Evolutionary conservation across 208 protist genomes (phyloP).

Genomic region (Trypanosoma melophagium): DNA sequence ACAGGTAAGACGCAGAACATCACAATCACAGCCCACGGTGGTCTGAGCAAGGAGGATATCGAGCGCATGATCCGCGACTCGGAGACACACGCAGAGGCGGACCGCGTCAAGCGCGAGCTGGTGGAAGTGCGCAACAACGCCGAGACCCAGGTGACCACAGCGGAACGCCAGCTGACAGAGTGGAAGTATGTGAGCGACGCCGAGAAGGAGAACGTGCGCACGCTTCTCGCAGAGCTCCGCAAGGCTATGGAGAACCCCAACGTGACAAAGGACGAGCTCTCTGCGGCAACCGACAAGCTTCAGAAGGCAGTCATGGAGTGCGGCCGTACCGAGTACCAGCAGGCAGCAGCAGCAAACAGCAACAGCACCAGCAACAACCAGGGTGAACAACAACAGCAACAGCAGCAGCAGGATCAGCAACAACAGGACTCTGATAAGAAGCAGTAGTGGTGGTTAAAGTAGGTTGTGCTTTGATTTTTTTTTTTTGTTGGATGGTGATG

Average conservation of each 20-base stretch:
- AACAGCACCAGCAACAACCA: constrained; percentile 24
- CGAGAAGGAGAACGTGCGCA: constrained; percentile 36
- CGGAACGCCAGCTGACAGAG: constrained; percentile 82
- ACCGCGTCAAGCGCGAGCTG: constrained; percentile 82
- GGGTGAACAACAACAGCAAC: constrained; percentile 31
- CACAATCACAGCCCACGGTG: constrained; percentile 93
- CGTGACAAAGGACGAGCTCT: constrained; percentile 63
- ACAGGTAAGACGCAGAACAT: constrained; percentile 84
- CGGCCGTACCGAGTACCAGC: constrained; percentile 76
- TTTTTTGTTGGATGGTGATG: too few relatives aligned
- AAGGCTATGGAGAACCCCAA: constrained; percentile 76
- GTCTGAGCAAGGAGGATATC: constrained; percentile 85
- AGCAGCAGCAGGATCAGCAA: constrained; percentile 17
- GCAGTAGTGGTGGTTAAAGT: too few relatives aligned
- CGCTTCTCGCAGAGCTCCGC: constrained; percentile 50
- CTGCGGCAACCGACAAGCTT: constrained; percentile 56
- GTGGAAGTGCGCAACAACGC: constrained; percentile 83
- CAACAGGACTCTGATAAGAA: constrained; percentile 1
- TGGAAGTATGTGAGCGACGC: constrained; percentile 92
- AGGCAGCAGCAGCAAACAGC: constrained; percentile 60
- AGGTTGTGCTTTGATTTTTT: too few relatives aligned
- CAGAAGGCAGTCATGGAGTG: constrained; percentile 86
- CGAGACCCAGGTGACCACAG: constrained; percentile 90
- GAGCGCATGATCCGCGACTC: constrained; percentile 90
- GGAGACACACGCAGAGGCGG: constrained; percentile 81